These are phyloP conservation scores for Nemania bipapillata DNA, from an alignment of 2,329 filamentous ascomycete species.

Conservation along the genomic window DNA sequence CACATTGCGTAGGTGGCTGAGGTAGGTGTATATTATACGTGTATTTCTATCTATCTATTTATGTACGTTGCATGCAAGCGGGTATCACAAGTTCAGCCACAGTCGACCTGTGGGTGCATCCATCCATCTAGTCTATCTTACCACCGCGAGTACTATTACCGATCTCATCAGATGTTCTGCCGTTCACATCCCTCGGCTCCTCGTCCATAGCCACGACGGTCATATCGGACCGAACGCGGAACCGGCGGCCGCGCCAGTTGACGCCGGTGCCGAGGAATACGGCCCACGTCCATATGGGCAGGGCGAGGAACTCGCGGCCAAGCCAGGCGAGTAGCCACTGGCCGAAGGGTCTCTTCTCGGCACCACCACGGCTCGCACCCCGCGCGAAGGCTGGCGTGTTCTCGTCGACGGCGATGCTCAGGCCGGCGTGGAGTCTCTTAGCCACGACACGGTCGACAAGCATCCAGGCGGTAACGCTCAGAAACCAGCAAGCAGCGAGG, in stretches of 20 bases:
- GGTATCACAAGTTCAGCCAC: constrained; percentile 26
- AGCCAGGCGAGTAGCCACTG: constrained; percentile 87
- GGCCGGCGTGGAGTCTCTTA: constrained; percentile 76
- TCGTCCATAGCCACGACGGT: constrained; percentile 68
- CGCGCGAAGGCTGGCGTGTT: constrained; percentile 79
- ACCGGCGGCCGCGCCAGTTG: constrained; percentile 84
- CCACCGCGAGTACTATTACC: neutral
- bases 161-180: neutral
- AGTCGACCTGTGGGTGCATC: neutral
- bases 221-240: constrained; percentile 85
- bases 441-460: constrained; percentile 78
- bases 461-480: constrained; percentile 77
- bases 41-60: constrained; percentile 12
- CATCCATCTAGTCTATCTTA: constrained; percentile 25
- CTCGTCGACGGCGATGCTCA: constrained; percentile 75
- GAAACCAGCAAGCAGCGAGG: constrained; percentile 73
- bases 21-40: neutral
- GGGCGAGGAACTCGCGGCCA: constrained; percentile 80
- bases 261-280: constrained; percentile 89
- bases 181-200: neutral
- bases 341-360: constrained; percentile 66
- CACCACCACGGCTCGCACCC: constrained; percentile 55
- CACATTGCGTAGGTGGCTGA: neutral
- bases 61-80: constrained; percentile 10
- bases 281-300: constrained; percentile 91